Evolutionary conservation across 164 flowering plant genomes (phyloP).

Genomic region (Chloranthus sessilifolius): DNA sequence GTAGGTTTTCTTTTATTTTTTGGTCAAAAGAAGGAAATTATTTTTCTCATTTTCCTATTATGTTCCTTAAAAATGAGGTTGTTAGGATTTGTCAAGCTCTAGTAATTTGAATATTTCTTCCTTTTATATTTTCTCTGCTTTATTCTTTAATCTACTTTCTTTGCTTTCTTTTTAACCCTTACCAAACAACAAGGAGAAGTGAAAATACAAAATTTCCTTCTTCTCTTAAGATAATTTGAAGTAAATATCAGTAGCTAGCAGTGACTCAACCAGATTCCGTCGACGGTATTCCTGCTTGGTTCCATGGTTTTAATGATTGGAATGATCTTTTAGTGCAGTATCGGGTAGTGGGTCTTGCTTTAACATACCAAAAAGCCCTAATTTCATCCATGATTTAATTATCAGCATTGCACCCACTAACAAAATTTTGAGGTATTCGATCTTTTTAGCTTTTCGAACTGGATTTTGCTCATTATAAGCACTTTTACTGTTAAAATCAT

Average conservation of each 20-base stretch:
- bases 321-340: neutral
- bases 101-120: no score
- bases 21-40: neutral
- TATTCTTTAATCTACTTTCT: no score
- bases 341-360: neutral
- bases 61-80: neutral
- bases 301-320: no score
- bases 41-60: neutral
- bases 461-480: neutral
- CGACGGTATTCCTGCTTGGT: no score
- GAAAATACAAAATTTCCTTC: no score
- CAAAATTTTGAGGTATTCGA: neutral
- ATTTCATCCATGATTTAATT: neutral
- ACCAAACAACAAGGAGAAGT: no score
- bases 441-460: neutral
- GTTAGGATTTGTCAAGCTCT: neutral
- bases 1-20: conserved; percentile 29
- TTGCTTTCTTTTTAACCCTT: no score
- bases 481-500: neutral
- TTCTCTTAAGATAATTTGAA: no score
- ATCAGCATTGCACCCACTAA: neutral
- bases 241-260: no score
- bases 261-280: no score
- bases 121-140: no score
- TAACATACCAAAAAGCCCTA: neutral